Conservation (phyloP, 2,329 filamentous ascomycete genomes). For the Talaromyces sp. region DNA sequence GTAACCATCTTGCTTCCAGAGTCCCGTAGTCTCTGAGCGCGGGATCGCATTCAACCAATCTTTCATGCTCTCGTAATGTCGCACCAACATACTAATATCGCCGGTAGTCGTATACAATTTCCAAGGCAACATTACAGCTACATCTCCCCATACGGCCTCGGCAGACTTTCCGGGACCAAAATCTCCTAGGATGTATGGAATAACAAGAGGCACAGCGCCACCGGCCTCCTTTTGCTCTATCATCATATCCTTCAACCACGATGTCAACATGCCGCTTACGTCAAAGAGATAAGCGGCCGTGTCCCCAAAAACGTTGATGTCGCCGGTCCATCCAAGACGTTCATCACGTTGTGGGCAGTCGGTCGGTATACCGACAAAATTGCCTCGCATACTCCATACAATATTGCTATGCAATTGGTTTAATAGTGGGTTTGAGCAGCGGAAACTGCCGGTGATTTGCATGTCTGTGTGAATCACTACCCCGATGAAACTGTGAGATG, state of each 20-base stretch:
- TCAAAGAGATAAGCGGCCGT: conserved; percentile 45
- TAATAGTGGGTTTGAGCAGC: conserved; percentile 48
- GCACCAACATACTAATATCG: conserved; percentile 33
- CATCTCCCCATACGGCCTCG: conserved; percentile 36
- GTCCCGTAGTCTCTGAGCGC: conserved; percentile 21
- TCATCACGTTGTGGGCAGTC: conserved; percentile 58
- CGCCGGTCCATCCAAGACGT: conserved; percentile 53
- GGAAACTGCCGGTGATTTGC: conserved; percentile 47
- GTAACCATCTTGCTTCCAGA: conserved; percentile 10
- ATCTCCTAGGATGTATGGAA: conserved; percentile 22
- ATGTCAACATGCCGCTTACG: conserved; percentile 48
- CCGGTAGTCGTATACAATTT: conserved; percentile 32
- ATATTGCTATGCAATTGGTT: conserved; percentile 55
- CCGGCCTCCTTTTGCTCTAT: conserved; percentile 28
- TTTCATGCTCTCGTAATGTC: conserved; percentile 36
- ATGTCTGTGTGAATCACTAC: conserved; percentile 51
- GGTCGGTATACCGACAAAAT: conserved; percentile 56
- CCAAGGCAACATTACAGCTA: conserved; percentile 33
- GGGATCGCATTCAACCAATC: conserved; percentile 34
- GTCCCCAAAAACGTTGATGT: conserved; percentile 51
- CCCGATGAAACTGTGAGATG: conserved; percentile 20
- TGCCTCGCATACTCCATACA: conserved; percentile 56
- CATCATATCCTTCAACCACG: conserved; percentile 50
- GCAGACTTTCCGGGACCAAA: conserved; percentile 18
- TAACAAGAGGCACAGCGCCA: conserved; percentile 27